A percentile compares a stretch with the other conserved stretches of the same genome.
These are phyloP conservation scores for Cercospora sp. DNA, from an alignment of 2,329 filamentous ascomycete species.

Conservation along the genomic window DNA sequence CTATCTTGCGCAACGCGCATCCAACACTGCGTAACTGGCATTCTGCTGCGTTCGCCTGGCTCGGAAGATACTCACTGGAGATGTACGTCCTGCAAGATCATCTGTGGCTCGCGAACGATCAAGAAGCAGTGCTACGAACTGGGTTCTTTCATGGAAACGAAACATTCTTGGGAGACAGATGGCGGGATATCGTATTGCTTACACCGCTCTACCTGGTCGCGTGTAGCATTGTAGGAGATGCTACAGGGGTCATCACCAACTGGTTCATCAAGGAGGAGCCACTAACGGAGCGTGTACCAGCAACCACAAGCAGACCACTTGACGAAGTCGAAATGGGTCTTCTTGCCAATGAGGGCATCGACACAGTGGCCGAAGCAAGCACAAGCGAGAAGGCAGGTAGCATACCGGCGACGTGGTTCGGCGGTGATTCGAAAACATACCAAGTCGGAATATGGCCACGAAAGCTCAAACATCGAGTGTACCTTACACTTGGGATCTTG, in stretches of 20 bases:
- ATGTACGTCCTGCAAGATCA: slow-evolving; percentile 63
- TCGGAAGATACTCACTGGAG: slow-evolving; percentile 60
- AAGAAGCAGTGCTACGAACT: slow-evolving; percentile 52
- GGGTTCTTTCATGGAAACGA: slow-evolving; percentile 37
- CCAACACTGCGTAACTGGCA: slow-evolving; percentile 46
- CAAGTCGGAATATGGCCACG: slow-evolving; percentile 21
- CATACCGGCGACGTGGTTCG: neutral
- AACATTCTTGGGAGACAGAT: slow-evolving; percentile 34
- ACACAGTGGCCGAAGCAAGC: neutral
- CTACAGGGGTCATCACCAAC: slow-evolving; percentile 42
- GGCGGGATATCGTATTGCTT: slow-evolving; percentile 43
- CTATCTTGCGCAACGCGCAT: slow-evolving; percentile 55
- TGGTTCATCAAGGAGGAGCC: slow-evolving; percentile 40
- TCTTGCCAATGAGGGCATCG: slow-evolving; percentile 9
- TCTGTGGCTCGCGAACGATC: slow-evolving; percentile 61
- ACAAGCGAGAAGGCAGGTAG: neutral
- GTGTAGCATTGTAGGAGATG: slow-evolving; percentile 42
- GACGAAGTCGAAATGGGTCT: slow-evolving; percentile 28
- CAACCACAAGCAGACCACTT: neutral
- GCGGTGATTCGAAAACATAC: neutral
- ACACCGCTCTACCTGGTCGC: slow-evolving; percentile 48
- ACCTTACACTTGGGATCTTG: slow-evolving; percentile 21
- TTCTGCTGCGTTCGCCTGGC: slow-evolving; percentile 52
- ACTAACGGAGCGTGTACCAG: neutral
- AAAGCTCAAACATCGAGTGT: slow-evolving; percentile 17